Evolutionary conservation across 108 stramenopile genomes (phyloP), one percentile per base, ranked within the genome.

Genomic region (Cyclostephanos tholiformis): DNA sequence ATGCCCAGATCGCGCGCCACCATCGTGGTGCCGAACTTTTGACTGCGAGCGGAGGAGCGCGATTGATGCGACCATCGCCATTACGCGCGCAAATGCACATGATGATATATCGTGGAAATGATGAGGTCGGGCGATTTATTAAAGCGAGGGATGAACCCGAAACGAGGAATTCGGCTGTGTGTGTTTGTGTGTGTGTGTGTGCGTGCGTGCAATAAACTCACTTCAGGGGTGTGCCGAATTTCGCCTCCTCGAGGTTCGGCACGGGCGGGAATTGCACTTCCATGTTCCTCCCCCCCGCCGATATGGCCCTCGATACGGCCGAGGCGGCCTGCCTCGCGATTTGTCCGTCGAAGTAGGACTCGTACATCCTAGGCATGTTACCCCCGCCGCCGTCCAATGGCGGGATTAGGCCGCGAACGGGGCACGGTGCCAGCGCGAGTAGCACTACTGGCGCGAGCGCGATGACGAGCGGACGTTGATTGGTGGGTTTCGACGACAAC

Each of bases 181-280:
- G n/a, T n/a, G n/a, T n/a, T n/a, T n/a, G n/a, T n/a, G n/a, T n/a
- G n/a, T n/a, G n/a, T n/a, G n/a, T n/a, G n/a, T n/a, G n/a, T n/a
- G n/a, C n/a, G n/a, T n/a, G n/a, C n/a, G n/a, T n/a, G n/a, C n/a
- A n/a, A n/a, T n/a, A n/a, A 8, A 58, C 59, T 60, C 32, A 60
- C 59, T 95, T 95, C 22, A 93, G 79, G 16, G 91, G 90, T n/a
- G 94, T 95, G 22, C 91, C 89, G 75, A 89, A 89, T 65, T 79
- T 86, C 7, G 85, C 91, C 74, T 92, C 91, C 51, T 94, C 92
- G 5, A 94, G 84, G 68, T 94, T 94, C 3, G 92, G 92, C 8
- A 92, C 87, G 0, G 92, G 83, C 25, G 92, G 92, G 58, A 94
- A 89, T 27, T 94, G 79, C 23, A 94, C 87, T 51, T 94, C 90